Conservation (phyloP, 2,329 filamentous ascomycete genomes). For the Coleophoma cylindrospora region DNA sequence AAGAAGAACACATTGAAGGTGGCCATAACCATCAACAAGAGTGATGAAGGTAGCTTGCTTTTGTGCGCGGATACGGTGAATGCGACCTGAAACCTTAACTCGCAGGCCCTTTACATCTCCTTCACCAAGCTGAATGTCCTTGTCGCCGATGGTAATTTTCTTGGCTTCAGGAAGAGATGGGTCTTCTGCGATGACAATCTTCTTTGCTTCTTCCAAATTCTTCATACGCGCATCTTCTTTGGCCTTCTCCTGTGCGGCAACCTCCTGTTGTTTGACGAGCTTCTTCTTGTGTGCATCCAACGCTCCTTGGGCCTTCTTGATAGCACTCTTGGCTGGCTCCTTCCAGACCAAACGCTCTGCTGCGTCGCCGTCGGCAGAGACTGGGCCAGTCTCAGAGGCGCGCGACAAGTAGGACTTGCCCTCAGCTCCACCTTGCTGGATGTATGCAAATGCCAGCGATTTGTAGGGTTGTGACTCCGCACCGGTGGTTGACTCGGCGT, state of each 20-base stretch:
- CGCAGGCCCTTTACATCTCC: conserved; percentile 60
- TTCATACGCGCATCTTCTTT: conserved; percentile 65
- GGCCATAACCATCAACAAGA: conserved; percentile 78
- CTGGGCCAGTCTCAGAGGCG: conserved; percentile 58
- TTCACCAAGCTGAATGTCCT: conserved; percentile 56
- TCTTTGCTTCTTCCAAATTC: conserved; percentile 75
- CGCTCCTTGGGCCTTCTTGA: conserved; percentile 78
- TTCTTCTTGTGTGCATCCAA: conserved; percentile 80
- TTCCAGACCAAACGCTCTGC: conserved; percentile 68
- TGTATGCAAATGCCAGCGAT: conserved; percentile 71
- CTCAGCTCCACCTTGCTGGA: conserved; percentile 55
- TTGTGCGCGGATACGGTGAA: conserved; percentile 76
- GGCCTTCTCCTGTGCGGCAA: conserved; percentile 66
- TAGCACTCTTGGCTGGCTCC: conserved; percentile 73
- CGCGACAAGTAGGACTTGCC: conserved; percentile 61
- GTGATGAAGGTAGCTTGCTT: conserved; percentile 84
- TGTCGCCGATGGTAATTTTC: conserved; percentile 72
- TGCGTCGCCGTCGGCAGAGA: conserved; percentile 59
- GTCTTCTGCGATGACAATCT: conserved; percentile 67
- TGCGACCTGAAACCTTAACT: conserved; percentile 75
- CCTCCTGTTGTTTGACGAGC: conserved; percentile 69
- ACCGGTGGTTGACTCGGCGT: conserved; percentile 62
- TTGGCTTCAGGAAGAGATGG: conserved; percentile 65
- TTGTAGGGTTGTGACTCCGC: conserved; percentile 75
- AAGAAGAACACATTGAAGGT: conserved; percentile 80